A percentile compares a stretch with the other conserved stretches of the same genome.
phyloP scores from a whole-genome alignment of 2,329 filamentous ascomycete genomes.

The Pseudogymnoascus pannorum region DNA sequence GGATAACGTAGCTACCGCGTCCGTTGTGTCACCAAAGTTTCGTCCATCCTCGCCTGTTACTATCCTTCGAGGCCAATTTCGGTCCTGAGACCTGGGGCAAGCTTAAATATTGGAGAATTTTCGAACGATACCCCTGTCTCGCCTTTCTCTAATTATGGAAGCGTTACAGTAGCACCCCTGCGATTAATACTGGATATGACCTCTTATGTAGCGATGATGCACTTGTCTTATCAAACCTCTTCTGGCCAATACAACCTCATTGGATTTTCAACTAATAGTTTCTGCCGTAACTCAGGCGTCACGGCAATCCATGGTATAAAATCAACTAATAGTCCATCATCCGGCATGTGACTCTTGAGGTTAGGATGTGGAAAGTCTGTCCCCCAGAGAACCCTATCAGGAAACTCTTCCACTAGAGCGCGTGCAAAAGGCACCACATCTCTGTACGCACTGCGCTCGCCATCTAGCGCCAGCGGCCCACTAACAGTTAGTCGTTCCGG shows the following conservation, averaged over 20 bases:
- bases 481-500: conserved; percentile 31
- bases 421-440: conserved; percentile 29
- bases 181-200: too few species aligned
- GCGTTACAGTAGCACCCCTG: too few species aligned
- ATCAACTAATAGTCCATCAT: conserved; percentile 59
- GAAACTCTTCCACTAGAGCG: conserved; percentile 29
- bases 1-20: too few species aligned
- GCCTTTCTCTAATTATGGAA: too few species aligned
- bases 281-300: not conserved
- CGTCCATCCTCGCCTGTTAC: too few species aligned
- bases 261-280: conserved; percentile 55
- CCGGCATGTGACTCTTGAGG: conserved; percentile 64
- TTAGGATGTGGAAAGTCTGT: conserved; percentile 27
- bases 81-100: too few species aligned
- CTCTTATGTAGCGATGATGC: not conserved
- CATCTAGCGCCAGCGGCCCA: conserved; percentile 17
- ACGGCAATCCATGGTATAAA: conserved; percentile 35
- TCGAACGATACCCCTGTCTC: too few species aligned
- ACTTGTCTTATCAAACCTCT: conserved; percentile 36
- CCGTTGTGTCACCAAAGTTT: too few species aligned
- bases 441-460: conserved; percentile 18
- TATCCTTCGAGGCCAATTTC: too few species aligned
- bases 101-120: too few species aligned
- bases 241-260: conserved; percentile 48
- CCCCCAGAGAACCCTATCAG: conserved; percentile 30